phyloP scores from a whole-genome alignment of 2,329 filamentous ascomycete species.

The Helotiales sp. region DNA sequence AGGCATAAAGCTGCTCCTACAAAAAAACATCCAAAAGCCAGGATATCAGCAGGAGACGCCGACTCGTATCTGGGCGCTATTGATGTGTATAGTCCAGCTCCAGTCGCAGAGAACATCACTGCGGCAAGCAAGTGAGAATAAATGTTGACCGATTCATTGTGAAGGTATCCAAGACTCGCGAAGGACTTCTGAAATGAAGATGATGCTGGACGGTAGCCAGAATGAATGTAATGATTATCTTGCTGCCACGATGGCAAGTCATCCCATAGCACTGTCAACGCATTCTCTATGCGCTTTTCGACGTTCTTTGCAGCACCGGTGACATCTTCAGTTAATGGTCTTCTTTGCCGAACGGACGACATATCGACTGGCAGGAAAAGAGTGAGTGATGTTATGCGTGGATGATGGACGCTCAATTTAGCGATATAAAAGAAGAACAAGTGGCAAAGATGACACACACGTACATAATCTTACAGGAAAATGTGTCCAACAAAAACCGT shows the following conservation, averaged over 20 bases:
- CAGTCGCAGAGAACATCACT: constrained; percentile 53
- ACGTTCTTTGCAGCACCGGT: constrained; percentile 24
- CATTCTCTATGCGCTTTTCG: constrained; percentile 38
- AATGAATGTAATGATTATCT: constrained; percentile 70
- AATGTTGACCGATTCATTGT: constrained; percentile 68
- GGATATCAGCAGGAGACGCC: constrained; percentile 62
- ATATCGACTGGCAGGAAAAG: too few relatives aligned
- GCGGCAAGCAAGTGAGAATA: constrained; percentile 70
- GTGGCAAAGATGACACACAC: too few relatives aligned
- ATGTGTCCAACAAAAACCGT: too few relatives aligned
- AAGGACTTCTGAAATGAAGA: constrained; percentile 60
- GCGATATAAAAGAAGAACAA: too few relatives aligned
- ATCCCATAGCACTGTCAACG: constrained; percentile 48
- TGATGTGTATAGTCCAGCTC: constrained; percentile 53
- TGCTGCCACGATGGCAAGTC: constrained; percentile 53
- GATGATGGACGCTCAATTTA: too few relatives aligned
- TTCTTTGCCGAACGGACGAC: constrained; percentile 29
- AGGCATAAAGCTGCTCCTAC: constrained; percentile 70
- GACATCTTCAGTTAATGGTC: constrained; percentile 26
- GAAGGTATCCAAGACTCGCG: constrained; percentile 59
- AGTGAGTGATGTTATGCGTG: too few relatives aligned
- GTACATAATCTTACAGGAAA: too few relatives aligned
- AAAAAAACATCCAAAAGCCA: constrained; percentile 79
- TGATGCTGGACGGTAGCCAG: constrained; percentile 64
- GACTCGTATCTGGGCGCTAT: constrained; percentile 66